A percentile compares a stretch with the other conserved stretches of the same genome.
Conservation (phyloP, 192 early-diverging fungal genomes). For the Coemansia sp. region DNA sequence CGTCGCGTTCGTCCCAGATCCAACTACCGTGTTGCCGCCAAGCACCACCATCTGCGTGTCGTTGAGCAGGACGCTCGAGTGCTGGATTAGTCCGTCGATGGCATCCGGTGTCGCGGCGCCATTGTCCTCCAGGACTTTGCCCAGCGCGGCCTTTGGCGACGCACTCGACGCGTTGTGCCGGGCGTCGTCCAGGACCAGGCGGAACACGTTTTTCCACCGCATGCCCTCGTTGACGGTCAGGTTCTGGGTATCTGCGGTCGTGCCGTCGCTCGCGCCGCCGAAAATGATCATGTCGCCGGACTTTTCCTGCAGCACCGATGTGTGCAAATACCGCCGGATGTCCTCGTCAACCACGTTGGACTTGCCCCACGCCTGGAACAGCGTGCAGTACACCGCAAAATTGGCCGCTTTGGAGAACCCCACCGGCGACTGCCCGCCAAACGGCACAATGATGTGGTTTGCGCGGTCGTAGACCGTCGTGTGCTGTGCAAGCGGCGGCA, state of each 20-base stretch:
- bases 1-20: background rate
- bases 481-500: conserved; percentile 49
- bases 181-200: conserved; percentile 32
- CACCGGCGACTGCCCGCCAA: conserved; percentile 33
- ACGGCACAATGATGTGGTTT: conserved; percentile 41
- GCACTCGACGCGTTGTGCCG: conserved; percentile 6
- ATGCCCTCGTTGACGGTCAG: background rate
- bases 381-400: conserved; percentile 29
- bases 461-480: conserved; percentile 38
- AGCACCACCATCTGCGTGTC: conserved; percentile 44
- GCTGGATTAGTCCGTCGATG: conserved; percentile 23
- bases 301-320: conserved; percentile 30
- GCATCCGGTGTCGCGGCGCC: conserved; percentile 17
- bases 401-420: conserved; percentile 33
- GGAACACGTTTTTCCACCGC: conserved; percentile 30
- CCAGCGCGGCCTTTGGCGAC: conserved; percentile 10
- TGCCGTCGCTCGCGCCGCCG: conserved; percentile 38
- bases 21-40: conserved; percentile 37
- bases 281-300: conserved; percentile 46
- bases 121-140: conserved; percentile 20
- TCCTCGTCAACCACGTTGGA: conserved; percentile 28
- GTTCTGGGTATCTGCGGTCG: conserved; percentile 10
- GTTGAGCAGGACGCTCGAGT: conserved; percentile 30
- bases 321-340: conserved; percentile 37
- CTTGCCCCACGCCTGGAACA: conserved; percentile 44